Conservation (phyloP, 495 filamentous ascomycete species). For the Durotheca rogersii region DNA sequence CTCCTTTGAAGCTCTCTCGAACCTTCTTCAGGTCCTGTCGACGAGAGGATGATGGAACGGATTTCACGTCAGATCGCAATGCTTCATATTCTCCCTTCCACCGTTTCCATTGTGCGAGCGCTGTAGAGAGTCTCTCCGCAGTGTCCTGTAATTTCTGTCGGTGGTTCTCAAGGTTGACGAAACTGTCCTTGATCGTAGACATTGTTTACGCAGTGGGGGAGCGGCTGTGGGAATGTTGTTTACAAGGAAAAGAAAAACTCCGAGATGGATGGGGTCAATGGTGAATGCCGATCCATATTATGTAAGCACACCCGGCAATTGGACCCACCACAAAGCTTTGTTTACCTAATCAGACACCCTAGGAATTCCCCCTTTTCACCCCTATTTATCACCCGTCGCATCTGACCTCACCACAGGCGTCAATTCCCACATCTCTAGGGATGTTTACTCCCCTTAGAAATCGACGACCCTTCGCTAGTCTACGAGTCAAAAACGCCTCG, state of each 20-base stretch:
- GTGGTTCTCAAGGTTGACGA: slow-evolving; percentile 68
- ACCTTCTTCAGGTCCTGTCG: slow-evolving; percentile 49
- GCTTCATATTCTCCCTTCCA: slow-evolving; percentile 91
- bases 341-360: too few relatives aligned
- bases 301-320: too few relatives aligned
- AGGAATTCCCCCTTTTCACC: too few relatives aligned
- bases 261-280: not conserved
- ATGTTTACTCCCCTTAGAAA: too few relatives aligned
- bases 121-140: slow-evolving; percentile 69
- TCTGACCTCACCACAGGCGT: too few relatives aligned
- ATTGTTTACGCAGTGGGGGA: slow-evolving; percentile 2
- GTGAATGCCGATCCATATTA: too few relatives aligned
- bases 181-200: slow-evolving; percentile 43
- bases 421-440: too few relatives aligned
- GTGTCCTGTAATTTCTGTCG: slow-evolving; percentile 73
- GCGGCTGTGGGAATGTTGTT: not conserved
- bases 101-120: slow-evolving; percentile 81
- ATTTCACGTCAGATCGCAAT: slow-evolving; percentile 73
- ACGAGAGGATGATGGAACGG: slow-evolving; percentile 54
- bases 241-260: not conserved
- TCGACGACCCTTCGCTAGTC: too few relatives aligned
- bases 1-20: slow-evolving; percentile 44
- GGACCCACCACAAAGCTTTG: too few relatives aligned
- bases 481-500: too few relatives aligned
- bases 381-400: too few relatives aligned